Percentiles rank a stretch among this genome's conserved stretches.
phyloP scores from a whole-genome alignment of 306 rosid species.

The Vicia sativa region DNA sequence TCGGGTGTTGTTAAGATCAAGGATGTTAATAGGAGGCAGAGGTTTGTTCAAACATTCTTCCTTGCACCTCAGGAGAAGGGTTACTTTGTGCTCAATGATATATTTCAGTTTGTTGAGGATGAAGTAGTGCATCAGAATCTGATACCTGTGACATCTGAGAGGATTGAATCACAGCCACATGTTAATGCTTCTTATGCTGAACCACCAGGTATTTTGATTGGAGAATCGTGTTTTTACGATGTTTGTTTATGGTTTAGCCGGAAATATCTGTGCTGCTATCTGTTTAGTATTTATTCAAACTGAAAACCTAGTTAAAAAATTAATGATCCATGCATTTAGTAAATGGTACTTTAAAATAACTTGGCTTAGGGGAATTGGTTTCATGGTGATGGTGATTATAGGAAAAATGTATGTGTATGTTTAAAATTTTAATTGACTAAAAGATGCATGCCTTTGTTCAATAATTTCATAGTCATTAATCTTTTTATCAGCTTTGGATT shows the following conservation, averaged over 20 bases:
- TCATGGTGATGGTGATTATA: neutral
- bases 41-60: constrained; percentile 81
- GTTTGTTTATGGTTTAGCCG: constrained; percentile 7
- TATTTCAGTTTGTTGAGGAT: constrained; percentile 75
- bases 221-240: neutral
- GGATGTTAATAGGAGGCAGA: constrained; percentile 65
- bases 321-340: constrained; percentile 7
- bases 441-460: constrained; percentile 13
- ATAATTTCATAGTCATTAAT: neutral
- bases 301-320: constrained; percentile 5
- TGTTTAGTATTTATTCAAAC: neutral
- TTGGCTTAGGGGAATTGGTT: constrained; percentile 5
- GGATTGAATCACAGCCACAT: constrained; percentile 56
- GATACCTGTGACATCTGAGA: constrained; percentile 50
- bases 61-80: constrained; percentile 97
- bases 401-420: neutral
- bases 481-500: constrained; percentile 61
- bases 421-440: neutral
- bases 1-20: constrained; percentile 78
- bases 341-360: neutral
- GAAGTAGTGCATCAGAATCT: constrained; percentile 53
- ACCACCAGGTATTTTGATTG: constrained; percentile 58
- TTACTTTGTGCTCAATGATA: constrained; percentile 82
- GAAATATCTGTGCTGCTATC: neutral
- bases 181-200: constrained; percentile 62